phyloP scores from a whole-genome alignment of 371 early-diverging fungal genomes.

The Dinochytrium kinnereticum region DNA sequence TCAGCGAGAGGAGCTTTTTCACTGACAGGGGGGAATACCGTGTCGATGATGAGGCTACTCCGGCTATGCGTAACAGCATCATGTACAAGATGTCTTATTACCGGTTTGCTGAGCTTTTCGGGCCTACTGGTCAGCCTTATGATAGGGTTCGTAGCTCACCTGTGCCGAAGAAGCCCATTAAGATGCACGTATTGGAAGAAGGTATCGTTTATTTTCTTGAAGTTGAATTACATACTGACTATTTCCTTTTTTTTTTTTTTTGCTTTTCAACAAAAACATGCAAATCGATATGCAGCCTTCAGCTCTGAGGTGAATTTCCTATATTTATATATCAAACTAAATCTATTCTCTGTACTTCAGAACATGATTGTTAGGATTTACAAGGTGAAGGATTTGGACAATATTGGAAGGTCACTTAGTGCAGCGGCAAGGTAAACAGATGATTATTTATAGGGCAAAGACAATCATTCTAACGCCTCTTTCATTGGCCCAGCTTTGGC shows the following conservation, averaged over 20 bases:
- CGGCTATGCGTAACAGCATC: slow-evolving; percentile 86
- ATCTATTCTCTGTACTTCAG: slow-evolving; percentile 49
- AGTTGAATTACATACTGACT: background rate
- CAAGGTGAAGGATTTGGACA: slow-evolving; percentile 92
- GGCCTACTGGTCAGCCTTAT: slow-evolving; percentile 66
- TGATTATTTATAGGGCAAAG: background rate
- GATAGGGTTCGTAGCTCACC: slow-evolving; percentile 89
- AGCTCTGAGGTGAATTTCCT: background rate
- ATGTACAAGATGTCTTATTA: slow-evolving; percentile 98
- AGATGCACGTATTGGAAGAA: slow-evolving; percentile 87
- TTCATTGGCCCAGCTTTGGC: slow-evolving; percentile 27
- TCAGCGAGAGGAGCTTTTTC: slow-evolving; percentile 88
- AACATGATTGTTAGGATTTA: slow-evolving; percentile 98
- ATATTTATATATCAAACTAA: background rate
- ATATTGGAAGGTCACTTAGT: slow-evolving; percentile 79
- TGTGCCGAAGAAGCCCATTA: slow-evolving; percentile 78
- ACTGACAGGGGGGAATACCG: slow-evolving; percentile 90
- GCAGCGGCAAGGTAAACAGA: slow-evolving; percentile 66
- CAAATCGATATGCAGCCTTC: slow-evolving; percentile 36
- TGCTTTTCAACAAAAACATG: background rate
- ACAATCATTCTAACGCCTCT: too few species aligned
- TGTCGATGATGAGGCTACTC: slow-evolving; percentile 88
- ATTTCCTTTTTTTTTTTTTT: background rate
- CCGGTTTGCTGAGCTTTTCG: slow-evolving; percentile 86
- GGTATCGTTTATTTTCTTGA: slow-evolving; percentile 16